These are phyloP conservation scores for Brassica nigra DNA, from an alignment of 345 rosid genomes.

Conservation along the genomic window DNA sequence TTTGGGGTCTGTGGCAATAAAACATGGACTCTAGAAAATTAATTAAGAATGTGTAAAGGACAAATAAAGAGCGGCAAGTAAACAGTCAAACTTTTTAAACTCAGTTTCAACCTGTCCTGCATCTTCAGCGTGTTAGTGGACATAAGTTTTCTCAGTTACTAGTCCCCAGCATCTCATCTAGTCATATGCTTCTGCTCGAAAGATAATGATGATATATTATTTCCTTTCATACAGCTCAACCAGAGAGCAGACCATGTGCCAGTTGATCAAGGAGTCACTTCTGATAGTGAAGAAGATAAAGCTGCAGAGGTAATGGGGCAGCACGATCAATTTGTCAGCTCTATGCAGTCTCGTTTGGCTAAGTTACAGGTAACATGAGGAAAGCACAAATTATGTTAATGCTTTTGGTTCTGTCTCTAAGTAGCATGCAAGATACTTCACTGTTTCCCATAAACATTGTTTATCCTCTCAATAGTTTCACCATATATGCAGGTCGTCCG, in stretches of 20 bases:
- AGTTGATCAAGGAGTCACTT: conserved; percentile 59
- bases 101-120: no score
- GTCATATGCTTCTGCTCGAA: not conserved
- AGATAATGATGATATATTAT: conserved; percentile 15
- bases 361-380: conserved; percentile 80
- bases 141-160: not conserved
- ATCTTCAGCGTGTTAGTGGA: no score
- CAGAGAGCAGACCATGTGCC: conserved; percentile 60
- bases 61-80: no score
- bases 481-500: conserved; percentile 61
- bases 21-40: no score
- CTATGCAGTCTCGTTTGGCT: conserved; percentile 87
- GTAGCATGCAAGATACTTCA: conserved; percentile 20
- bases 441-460: not conserved
- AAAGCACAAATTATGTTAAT: conserved; percentile 30
- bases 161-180: conserved; percentile 13
- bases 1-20: no score
- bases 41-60: no score
- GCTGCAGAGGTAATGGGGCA: conserved; percentile 68
- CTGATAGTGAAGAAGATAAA: conserved; percentile 70
- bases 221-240: conserved; percentile 46
- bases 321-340: conserved; percentile 83
- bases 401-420: conserved; percentile 8
- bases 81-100: no score
- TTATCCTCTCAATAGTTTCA: conserved; percentile 32